Conservation (phyloP, 768 basidiomycete species). For the Suillus sp. region DNA sequence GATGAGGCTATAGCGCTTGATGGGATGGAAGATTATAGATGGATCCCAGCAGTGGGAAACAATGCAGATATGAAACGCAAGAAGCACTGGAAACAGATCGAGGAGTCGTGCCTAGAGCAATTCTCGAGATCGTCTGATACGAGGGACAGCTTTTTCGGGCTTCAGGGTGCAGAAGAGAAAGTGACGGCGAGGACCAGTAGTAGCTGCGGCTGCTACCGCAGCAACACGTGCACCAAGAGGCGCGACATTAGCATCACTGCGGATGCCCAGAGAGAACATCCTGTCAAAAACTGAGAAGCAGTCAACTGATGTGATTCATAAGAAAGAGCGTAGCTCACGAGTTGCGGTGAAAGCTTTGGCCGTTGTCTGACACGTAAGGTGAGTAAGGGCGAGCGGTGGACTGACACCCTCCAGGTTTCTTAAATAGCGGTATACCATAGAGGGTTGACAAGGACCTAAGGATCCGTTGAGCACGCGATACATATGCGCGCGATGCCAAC, state of each 20-base stretch:
- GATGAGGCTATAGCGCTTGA: conserved; percentile 1
- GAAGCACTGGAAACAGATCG: not conserved
- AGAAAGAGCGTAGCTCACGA: conserved; percentile 46
- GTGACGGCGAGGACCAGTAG: conserved; percentile 76
- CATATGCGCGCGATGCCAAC: conserved; percentile 1
- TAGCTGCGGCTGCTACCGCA: conserved; percentile 65
- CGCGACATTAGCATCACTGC: conserved; percentile 63
- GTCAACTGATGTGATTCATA: conserved; percentile 1
- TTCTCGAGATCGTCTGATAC: conserved; percentile 49
- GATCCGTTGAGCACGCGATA: not conserved
- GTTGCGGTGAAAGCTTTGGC: conserved; percentile 90
- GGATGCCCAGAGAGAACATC: conserved; percentile 85
- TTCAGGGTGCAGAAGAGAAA: conserved; percentile 83
- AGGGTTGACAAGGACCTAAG: conserved; percentile 81
- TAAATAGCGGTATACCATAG: conserved; percentile 91
- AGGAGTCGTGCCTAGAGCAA: conserved; percentile 19
- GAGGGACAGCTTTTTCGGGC: conserved; percentile 50
- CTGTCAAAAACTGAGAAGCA: conserved; percentile 72
- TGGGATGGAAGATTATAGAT: not conserved
- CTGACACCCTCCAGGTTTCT: conserved; percentile 89
- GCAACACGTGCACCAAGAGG: conserved; percentile 51
- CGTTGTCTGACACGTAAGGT: conserved; percentile 85
- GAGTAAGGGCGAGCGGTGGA: conserved; percentile 82
- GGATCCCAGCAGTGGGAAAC: not conserved
- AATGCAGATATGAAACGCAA: not conserved